Conservation (phyloP, 2,329 filamentous ascomycete genomes). For the Beauveria sp. region DNA sequence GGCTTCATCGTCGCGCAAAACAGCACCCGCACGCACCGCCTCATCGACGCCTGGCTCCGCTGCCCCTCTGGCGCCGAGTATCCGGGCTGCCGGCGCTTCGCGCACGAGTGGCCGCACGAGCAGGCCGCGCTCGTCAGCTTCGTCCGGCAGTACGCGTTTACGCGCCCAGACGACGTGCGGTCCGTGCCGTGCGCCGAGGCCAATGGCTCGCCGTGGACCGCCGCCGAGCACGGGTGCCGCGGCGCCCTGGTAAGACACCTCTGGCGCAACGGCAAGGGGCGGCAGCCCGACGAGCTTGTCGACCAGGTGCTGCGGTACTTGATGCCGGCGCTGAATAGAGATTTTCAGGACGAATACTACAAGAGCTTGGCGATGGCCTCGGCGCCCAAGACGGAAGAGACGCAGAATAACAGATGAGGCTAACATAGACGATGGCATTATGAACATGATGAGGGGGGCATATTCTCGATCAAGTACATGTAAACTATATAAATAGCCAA, state of each 20-base stretch:
- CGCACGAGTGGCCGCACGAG: slow-evolving; percentile 2
- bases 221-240: background rate
- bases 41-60: slow-evolving; percentile 10
- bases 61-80: background rate
- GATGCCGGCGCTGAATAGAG: background rate
- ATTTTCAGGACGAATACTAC: background rate
- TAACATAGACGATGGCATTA: background rate
- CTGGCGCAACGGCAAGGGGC: background rate
- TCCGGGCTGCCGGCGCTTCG: background rate
- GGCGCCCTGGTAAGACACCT: background rate
- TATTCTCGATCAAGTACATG: too few relatives aligned
- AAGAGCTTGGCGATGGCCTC: background rate
- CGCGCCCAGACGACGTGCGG: background rate
- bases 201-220: background rate
- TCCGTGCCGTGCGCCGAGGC: slow-evolving; percentile 3
- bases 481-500: too few relatives aligned
- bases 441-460: too few relatives aligned
- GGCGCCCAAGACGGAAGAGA: background rate
- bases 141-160: background rate
- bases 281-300: background rate
- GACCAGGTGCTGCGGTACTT: background rate
- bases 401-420: background rate
- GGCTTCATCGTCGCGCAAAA: slow-evolving; percentile 35
- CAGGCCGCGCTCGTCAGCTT: slow-evolving; percentile 5
- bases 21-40: slow-evolving; percentile 13